phyloP scores from a whole-genome alignment of 495 filamentous ascomycete genomes.

The Talaromyces wortmannii region DNA sequence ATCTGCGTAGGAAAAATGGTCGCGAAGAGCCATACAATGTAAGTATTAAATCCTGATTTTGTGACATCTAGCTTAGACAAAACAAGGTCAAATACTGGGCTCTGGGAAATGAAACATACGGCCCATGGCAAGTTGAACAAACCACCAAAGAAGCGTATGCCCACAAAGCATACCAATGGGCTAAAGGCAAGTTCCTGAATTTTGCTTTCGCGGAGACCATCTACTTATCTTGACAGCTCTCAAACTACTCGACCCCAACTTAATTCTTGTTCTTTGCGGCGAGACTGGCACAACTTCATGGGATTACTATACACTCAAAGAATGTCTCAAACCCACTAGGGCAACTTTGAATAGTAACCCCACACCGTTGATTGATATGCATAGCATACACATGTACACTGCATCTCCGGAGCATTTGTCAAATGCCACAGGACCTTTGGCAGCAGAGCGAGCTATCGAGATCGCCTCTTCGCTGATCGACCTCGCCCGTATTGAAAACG shows the following conservation, averaged over 20 bases:
- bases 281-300: conserved; percentile 60
- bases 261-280: conserved; percentile 64
- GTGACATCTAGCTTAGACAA: conserved; percentile 4
- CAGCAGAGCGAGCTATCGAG: conserved; percentile 69
- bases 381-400: conserved; percentile 66
- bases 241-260: conserved; percentile 63
- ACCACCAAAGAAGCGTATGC: conserved; percentile 70
- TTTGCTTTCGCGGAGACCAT: neutral
- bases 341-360: conserved; percentile 34
- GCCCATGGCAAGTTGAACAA: conserved; percentile 75
- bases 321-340: conserved; percentile 42
- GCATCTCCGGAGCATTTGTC: conserved; percentile 42
- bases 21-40: conserved; percentile 66
- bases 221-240: conserved; percentile 37
- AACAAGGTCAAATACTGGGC: conserved; percentile 56
- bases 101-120: conserved; percentile 69
- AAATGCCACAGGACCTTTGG: conserved; percentile 61
- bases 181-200: conserved; percentile 39
- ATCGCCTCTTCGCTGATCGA: conserved; percentile 63
- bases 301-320: conserved; percentile 65
- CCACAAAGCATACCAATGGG: conserved; percentile 72
- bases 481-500: conserved; percentile 64
- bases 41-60: neutral
- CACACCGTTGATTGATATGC: conserved; percentile 63
- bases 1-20: conserved; percentile 65